Base-by-base conservation (phyloP, 1,284 basidiomycete species). In the Cutaneotrichosporon cyanovorans region DNA sequence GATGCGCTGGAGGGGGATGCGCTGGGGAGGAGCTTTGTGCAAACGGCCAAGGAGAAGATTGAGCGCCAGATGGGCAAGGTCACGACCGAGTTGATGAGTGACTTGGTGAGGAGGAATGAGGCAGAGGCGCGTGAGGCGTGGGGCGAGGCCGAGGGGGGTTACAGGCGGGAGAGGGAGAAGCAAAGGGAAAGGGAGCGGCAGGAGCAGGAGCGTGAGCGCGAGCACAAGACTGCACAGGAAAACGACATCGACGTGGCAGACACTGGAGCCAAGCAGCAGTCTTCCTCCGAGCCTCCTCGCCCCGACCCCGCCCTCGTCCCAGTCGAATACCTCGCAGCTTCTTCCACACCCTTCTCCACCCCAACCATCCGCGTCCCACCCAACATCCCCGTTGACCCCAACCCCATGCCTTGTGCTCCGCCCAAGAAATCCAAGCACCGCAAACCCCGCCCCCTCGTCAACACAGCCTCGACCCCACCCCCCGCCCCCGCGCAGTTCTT, bases 61-160 rank as follows among this genome's bases (percentile, higher is more conserved):
- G 76, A 77, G 32, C 75, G 79, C 51, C 87, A 93, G 68, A 81
- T 91, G 8, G 80, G 76, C 42, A 86, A 87, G 60, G 87, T 86
- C 10, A 60, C 57, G 38, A 66, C 74, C 36, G 82, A 83, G 25
- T 71, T 92, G 40, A 84, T 87, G 55, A 84, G 82, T 2, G 76
- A 62, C 9, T 37, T 52, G 10, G 72, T 75, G 2, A 59, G 65
- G 46, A 58, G 57, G 23, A 55, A 50, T n/a, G 66, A 72, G 48
- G 42, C 51, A 30, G 57, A 63, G n/a, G 59, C 59, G 5, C 54
- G 66, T 16, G 65, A 67, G 21, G 60, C 60, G 5, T 69, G 66
- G 66, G 51, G 46, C 1, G 63, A 64, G 9, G 65, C 65, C 9
- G 62, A 64, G 31, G 65, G 65, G 11, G 61, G 60, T 5, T 57